phyloP scores from a whole-genome alignment of 2,329 filamentous ascomycete species.

The Trichoderma oligosporum region DNA sequence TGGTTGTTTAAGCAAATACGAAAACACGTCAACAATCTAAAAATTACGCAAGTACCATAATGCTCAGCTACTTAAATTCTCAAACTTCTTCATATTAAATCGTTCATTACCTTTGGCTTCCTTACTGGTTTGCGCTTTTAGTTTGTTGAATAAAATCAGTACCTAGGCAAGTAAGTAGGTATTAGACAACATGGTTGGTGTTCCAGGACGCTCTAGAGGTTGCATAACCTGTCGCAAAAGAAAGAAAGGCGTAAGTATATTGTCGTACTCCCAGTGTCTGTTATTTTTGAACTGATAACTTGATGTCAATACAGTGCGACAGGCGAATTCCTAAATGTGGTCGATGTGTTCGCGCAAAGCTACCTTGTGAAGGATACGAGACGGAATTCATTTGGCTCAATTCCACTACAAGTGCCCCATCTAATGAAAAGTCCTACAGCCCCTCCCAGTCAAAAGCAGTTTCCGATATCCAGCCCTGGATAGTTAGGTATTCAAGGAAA shows the following conservation, averaged over 20 bases:
- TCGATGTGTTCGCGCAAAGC: neutral
- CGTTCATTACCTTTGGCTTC: too few species aligned
- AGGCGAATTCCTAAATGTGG: neutral
- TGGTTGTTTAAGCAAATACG: neutral
- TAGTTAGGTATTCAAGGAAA: neutral
- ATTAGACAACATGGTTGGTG: constrained; percentile 17
- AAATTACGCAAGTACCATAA: neutral
- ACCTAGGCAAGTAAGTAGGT: neutral
- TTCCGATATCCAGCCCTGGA: neutral
- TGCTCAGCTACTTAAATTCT: neutral
- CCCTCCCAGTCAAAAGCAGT: neutral
- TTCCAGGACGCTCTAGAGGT: constrained; percentile 17
- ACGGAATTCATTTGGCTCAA: constrained; percentile 9
- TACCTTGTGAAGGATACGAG: constrained; percentile 8
- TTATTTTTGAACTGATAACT: neutral
- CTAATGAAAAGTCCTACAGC: neutral
- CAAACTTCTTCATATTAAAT: neutral
- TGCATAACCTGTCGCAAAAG: constrained; percentile 20
- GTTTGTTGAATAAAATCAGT: neutral
- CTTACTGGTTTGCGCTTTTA: neutral
- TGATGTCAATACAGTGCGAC: neutral
- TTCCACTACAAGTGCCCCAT: neutral
- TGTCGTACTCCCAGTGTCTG: neutral
- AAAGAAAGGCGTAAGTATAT: constrained; percentile 18
- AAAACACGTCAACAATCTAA: too few species aligned